A percentile compares a stretch with the other conserved stretches of the same genome.
Conservation (phyloP, 2,329 filamentous ascomycete species). For the Shiraia sp. region DNA sequence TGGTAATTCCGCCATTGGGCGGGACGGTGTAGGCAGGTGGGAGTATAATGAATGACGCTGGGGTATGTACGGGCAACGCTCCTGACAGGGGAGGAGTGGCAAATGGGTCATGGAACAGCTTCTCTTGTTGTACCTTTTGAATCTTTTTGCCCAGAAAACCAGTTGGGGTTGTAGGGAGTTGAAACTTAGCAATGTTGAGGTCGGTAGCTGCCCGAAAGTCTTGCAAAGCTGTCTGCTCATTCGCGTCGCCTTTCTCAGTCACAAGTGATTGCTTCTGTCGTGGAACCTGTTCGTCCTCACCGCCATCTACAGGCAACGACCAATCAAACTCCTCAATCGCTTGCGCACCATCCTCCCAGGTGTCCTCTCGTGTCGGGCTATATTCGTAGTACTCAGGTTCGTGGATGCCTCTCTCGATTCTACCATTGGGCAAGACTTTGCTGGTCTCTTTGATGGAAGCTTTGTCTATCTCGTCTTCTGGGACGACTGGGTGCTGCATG, state of each 20-base stretch:
- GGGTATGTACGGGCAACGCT: too few relatives aligned
- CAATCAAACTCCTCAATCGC: conserved; percentile 33
- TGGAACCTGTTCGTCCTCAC: not conserved
- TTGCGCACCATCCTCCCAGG: conserved; percentile 24
- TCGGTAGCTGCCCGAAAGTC: too few relatives aligned
- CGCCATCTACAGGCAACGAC: conserved; percentile 1
- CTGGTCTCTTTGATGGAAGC: not conserved
- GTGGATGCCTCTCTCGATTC: conserved; percentile 6
- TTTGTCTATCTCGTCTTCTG: not conserved
- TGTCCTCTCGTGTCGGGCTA: not conserved
- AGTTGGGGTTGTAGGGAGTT: too few relatives aligned
- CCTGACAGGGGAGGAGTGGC: too few relatives aligned
- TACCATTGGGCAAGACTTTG: conserved; percentile 4
- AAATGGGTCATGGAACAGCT: too few relatives aligned
- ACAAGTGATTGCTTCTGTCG: not conserved
- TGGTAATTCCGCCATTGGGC: too few relatives aligned
- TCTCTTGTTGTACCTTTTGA: too few relatives aligned
- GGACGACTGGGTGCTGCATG: not conserved
- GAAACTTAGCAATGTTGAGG: too few relatives aligned
- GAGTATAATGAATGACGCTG: too few relatives aligned
- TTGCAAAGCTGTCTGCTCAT: too few relatives aligned
- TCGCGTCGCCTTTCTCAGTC: not conserved
- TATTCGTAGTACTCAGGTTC: conserved; percentile 14
- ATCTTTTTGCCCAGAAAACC: too few relatives aligned
- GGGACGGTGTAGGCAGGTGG: too few relatives aligned